These are phyloP conservation scores for Anisodus acutangulus DNA, from an alignment of 257 asterid genomes.

Conservation along the genomic window DNA sequence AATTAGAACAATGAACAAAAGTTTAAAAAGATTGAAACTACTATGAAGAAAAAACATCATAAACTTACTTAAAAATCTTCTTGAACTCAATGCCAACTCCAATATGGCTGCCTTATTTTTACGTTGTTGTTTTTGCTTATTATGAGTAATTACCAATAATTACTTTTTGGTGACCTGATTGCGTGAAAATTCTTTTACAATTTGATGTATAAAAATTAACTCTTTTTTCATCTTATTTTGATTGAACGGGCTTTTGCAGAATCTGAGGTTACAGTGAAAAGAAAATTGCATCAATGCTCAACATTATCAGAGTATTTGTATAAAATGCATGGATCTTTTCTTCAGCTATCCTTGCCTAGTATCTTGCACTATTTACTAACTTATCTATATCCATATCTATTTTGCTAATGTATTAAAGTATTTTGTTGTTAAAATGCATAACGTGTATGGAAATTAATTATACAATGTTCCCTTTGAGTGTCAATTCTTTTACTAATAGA, in stretches of 20 bases:
- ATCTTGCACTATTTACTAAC: neutral
- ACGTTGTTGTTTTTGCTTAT: no score
- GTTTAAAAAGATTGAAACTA: no score
- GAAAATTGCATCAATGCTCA: neutral
- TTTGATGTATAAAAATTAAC: no score
- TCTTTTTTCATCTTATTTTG: neutral
- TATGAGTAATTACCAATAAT: no score
- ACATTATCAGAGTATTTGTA: neutral
- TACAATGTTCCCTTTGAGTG: neutral
- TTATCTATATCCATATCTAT: neutral
- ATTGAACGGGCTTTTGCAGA: conserved; percentile 64
- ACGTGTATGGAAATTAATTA: neutral
- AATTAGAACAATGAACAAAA: no score
- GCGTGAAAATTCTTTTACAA: no score
- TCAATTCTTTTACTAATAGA: neutral
- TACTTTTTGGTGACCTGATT: no score
- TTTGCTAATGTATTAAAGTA: neutral
- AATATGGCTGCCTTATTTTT: no score
- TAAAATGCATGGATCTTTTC: neutral
- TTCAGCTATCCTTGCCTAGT: neutral
- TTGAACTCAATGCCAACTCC: no score
- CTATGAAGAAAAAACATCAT: no score
- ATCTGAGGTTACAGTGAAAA: conserved; percentile 57
- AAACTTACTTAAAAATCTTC: no score
- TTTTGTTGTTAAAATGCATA: neutral